Evolutionary conservation across 768 basidiomycete species (phyloP).

Genomic region (Suillus spraguei): DNA sequence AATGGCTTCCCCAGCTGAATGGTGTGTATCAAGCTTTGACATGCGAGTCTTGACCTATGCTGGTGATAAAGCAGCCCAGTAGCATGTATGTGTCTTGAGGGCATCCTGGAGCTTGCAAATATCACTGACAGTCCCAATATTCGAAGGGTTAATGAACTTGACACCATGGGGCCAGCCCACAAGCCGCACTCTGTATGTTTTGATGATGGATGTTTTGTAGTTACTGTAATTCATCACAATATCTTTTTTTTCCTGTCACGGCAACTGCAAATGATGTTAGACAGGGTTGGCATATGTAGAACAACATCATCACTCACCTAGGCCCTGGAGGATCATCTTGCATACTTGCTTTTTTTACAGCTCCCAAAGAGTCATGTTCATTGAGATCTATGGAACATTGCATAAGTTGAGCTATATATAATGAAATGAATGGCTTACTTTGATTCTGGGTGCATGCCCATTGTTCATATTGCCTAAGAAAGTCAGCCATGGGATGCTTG

Average conservation of each 20-base stretch:
- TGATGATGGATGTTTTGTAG: conserved; percentile 18
- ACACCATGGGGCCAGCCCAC: too few species aligned
- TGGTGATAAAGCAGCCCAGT: too few species aligned
- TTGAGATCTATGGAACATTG: background rate
- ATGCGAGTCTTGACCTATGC: too few species aligned
- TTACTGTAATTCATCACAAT: conserved; percentile 19
- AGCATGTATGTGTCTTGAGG: too few species aligned
- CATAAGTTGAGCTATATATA: background rate
- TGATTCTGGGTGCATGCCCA: conserved; percentile 15
- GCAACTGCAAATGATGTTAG: conserved; percentile 8
- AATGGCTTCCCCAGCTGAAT: too few species aligned
- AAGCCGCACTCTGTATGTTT: too few species aligned
- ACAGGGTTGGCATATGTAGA: background rate
- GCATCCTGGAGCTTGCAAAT: too few species aligned
- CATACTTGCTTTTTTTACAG: conserved; percentile 8
- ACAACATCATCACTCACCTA: conserved; percentile 15
- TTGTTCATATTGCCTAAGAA: conserved; percentile 13
- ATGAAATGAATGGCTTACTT: background rate
- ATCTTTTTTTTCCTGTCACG: background rate
- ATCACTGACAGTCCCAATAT: too few species aligned
- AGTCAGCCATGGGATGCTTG: too few species aligned
- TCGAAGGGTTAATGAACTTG: too few species aligned
- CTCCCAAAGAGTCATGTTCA: conserved; percentile 9
- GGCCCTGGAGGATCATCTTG: conserved; percentile 9
- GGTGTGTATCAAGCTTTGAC: too few species aligned